Evolutionary conservation across 805 yeast genomes (phyloP).

Genomic region (Candida vartiovaarae): DNA sequence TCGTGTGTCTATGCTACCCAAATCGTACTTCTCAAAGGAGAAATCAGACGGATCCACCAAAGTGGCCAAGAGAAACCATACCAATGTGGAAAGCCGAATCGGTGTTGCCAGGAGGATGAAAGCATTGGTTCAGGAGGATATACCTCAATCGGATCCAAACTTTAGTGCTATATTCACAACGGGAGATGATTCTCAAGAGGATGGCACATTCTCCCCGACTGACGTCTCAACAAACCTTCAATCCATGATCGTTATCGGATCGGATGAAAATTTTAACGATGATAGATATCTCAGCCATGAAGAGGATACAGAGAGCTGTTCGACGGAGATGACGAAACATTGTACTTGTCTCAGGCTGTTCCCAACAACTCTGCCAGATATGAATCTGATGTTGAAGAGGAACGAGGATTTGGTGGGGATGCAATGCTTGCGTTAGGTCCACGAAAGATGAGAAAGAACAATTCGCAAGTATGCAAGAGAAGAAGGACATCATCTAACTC

Average conservation of each 20-base stretch:
- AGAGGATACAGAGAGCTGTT: neutral
- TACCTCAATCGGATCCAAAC: neutral
- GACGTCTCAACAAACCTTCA: too few relatives aligned
- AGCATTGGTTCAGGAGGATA: neutral
- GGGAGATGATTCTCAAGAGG: constrained; percentile 8
- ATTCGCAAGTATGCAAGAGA: neutral
- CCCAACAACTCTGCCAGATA: neutral
- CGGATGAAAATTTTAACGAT: too few relatives aligned
- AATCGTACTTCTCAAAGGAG: constrained; percentile 15
- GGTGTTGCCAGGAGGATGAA: constrained; percentile 20
- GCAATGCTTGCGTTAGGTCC: neutral
- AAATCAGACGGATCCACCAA: neutral
- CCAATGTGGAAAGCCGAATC: constrained; percentile 4
- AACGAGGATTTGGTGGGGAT: constrained; percentile 1
- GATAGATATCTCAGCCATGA: neutral
- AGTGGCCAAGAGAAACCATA: constrained; percentile 1
- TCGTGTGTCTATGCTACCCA: constrained; percentile 18
- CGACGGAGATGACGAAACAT: neutral
- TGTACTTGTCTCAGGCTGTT: neutral
- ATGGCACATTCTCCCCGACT: too few relatives aligned
- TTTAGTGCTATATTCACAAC: constrained; percentile 6
- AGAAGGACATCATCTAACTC: neutral
- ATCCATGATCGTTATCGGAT: too few relatives aligned
- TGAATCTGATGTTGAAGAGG: constrained; percentile 1
- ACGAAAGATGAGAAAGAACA: neutral